Conservation (phyloP, 345 rosid genomes). For the sweet orange (Citrus sinensis) region DVS_A1.0 CM039161.1:21931501-21932000, state of each 20-base stretch:
- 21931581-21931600: conserved; percentile 36
- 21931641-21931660: conserved; percentile 1
- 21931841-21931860: too few relatives aligned
- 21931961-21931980: too few relatives aligned
- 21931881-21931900: fast-evolving
- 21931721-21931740: background rate
- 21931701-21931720: conserved; percentile 16
- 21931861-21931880: too few relatives aligned
- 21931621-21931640: conserved; percentile 19
- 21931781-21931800: background rate
- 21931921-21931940: background rate
- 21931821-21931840: too few relatives aligned
- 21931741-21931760: background rate
- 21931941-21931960: background rate
- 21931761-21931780: too few relatives aligned
- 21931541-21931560: conserved; percentile 1
- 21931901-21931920: fast-evolving
- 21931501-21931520: conserved; percentile 2
- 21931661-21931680: background rate
- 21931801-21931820: background rate
- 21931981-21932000: background rate
- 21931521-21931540: conserved; percentile 19
- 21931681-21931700: conserved; percentile 10
- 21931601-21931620: conserved; percentile 49
- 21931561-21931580: conserved; percentile 35